phyloP scores from a whole-genome alignment of 768 basidiomycete genomes.

The Asterophora parasitica region DNA sequence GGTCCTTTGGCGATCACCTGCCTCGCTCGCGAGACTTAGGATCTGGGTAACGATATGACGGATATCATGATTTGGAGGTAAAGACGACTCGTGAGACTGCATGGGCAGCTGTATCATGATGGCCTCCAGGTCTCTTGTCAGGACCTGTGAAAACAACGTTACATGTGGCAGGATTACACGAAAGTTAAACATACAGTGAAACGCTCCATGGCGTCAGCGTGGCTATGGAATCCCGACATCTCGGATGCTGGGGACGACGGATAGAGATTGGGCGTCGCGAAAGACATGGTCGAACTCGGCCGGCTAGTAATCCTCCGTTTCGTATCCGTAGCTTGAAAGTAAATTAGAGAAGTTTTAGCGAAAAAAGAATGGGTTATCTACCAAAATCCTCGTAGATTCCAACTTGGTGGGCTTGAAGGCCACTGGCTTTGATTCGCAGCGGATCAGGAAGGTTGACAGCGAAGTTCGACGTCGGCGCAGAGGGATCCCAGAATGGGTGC shows the following conservation, averaged over 20 bases:
- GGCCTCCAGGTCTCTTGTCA: constrained; percentile 72
- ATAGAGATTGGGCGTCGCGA: constrained; percentile 47
- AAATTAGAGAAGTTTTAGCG: constrained; percentile 6
- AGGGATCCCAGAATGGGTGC: constrained; percentile 88
- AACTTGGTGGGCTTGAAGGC: constrained; percentile 76
- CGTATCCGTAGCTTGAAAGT: constrained; percentile 42
- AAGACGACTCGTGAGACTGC: constrained; percentile 53
- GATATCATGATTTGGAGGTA: constrained; percentile 84
- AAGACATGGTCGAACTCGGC: constrained; percentile 68
- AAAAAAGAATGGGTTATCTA: constrained; percentile 18
- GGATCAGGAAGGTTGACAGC: constrained; percentile 78
- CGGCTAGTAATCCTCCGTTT: constrained; percentile 58
- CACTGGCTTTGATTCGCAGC: constrained; percentile 76
- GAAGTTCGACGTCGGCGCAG: constrained; percentile 66
- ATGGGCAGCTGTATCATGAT: constrained; percentile 71
- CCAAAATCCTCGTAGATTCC: constrained; percentile 97
- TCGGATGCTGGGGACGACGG: constrained; percentile 63
- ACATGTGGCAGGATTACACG: not conserved
- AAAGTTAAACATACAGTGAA: constrained; percentile 54
- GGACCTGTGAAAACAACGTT: constrained; percentile 24
- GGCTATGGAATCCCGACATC: constrained; percentile 46
- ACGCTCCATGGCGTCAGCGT: constrained; percentile 85
- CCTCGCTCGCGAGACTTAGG: constrained; percentile 73
- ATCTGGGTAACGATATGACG: constrained; percentile 82
- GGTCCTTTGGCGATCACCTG: constrained; percentile 76